A percentile compares a stretch with the other conserved stretches of the same genome.
phyloP scores from a whole-genome alignment of 345 rosid genomes.

The thale cress (Arabidopsis thaliana) region DNA sequence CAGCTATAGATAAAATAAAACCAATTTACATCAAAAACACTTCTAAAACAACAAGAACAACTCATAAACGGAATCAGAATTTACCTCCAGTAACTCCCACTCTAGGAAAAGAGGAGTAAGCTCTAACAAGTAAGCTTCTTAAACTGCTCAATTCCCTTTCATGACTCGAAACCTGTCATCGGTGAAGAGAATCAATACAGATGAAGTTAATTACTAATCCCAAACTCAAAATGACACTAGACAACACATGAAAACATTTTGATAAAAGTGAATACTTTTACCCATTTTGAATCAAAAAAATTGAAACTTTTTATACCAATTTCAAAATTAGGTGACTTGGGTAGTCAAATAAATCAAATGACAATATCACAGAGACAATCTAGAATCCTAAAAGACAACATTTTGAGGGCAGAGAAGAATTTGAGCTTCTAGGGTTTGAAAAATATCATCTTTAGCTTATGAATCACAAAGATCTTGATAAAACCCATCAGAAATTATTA shows the following conservation, averaged over 20 bases:
- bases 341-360: conserved; percentile 1
- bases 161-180: conserved; percentile 60
- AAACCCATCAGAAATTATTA: conserved; percentile 5
- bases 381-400: conserved; percentile 1
- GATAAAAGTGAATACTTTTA: neutral
- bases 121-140: conserved; percentile 51
- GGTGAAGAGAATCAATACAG: neutral
- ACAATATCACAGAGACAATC: neutral
- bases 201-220: neutral
- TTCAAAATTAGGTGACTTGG: neutral
- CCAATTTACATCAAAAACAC: conserved; percentile 11
- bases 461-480: conserved; percentile 6
- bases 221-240: neutral
- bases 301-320: neutral
- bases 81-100: conserved; percentile 55
- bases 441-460: neutral
- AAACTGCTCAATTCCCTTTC: conserved; percentile 54
- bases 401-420: neutral
- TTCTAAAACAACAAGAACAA: conserved; percentile 1
- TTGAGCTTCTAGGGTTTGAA: conserved; percentile 33
- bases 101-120: conserved; percentile 50
- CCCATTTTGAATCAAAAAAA: neutral
- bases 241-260: neutral
- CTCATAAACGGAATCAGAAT: neutral
- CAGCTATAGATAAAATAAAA: conserved; percentile 5